Percentiles rank a stretch among this genome's conserved stretches.
Conservation (phyloP, 768 basidiomycete species). For the Strobilomyces echinocephalus region DNA sequence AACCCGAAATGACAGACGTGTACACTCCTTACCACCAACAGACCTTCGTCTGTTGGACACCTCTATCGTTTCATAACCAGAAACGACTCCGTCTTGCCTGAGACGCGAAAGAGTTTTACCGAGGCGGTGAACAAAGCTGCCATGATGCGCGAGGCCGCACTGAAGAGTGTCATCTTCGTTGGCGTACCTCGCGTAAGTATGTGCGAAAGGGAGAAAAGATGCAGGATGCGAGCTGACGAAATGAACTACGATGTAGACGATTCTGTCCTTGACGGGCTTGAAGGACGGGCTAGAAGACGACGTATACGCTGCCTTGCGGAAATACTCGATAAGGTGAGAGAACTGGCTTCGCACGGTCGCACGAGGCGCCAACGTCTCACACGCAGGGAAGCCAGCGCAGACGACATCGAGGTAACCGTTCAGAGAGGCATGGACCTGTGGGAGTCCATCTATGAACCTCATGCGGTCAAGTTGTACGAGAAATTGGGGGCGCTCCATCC, state of each 20-base stretch:
- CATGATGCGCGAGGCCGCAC: constrained; percentile 81
- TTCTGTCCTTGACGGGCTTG: constrained; percentile 74
- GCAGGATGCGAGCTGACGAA: constrained; percentile 2
- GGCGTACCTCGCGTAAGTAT: constrained; percentile 75
- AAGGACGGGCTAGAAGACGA: constrained; percentile 76
- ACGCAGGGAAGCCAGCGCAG: constrained; percentile 52
- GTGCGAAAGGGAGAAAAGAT: background rate
- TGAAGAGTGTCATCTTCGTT: constrained; percentile 88
- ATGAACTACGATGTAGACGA: constrained; percentile 48
- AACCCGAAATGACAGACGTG: constrained; percentile 58
- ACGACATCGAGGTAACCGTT: constrained; percentile 65
- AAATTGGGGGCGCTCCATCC: constrained; percentile 88
- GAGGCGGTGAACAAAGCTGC: constrained; percentile 70
- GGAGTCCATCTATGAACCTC: constrained; percentile 85
- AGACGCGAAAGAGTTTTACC: constrained; percentile 41
- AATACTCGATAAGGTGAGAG: constrained; percentile 57
- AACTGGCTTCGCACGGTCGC: constrained; percentile 11
- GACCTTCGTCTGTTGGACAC: constrained; percentile 72
- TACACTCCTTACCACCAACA: constrained; percentile 76
- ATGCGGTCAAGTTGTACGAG: constrained; percentile 82
- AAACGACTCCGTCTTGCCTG: constrained; percentile 35
- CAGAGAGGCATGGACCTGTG: constrained; percentile 70
- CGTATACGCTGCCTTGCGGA: constrained; percentile 68
- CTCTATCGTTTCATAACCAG: constrained; percentile 76
- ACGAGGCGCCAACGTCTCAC: constrained; percentile 23